Percentiles rank a stretch among this genome's conserved stretches.
Conservation (phyloP, 2,329 filamentous ascomycete genomes). For the Verticillium zaregamsianum region DNA sequence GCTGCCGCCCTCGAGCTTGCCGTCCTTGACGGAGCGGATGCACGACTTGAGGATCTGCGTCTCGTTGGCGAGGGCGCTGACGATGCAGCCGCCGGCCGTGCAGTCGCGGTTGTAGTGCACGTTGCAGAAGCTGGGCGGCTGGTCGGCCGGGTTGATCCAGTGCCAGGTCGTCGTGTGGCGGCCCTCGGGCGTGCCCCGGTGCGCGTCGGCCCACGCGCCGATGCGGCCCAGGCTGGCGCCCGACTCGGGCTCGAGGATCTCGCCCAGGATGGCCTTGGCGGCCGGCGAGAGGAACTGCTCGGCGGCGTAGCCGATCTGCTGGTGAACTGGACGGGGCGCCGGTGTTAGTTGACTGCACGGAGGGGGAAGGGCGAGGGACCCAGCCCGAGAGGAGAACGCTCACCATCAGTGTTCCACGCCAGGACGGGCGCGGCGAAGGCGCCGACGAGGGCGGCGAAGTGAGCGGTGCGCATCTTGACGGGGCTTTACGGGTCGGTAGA, state of each 20-base stretch:
- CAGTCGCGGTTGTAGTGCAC: conserved; percentile 13
- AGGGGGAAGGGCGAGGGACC: not conserved
- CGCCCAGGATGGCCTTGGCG: conserved; percentile 7
- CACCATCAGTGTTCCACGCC: conserved; percentile 3
- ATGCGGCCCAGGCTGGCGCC: conserved; percentile 13
- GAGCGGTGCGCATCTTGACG: conserved; percentile 2
- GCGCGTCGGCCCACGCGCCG: conserved; percentile 13
- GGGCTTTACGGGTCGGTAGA: not conserved
- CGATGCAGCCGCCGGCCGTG: conserved; percentile 11
- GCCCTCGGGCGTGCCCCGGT: conserved; percentile 11
- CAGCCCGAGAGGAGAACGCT: not conserved
- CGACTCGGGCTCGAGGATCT: conserved; percentile 12
- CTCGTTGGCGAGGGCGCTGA: conserved; percentile 13
- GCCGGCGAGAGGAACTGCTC: conserved; percentile 11
- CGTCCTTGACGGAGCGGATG: conserved; percentile 1
- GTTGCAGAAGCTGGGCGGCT: conserved; percentile 11
- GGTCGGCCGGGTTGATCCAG: conserved; percentile 12
- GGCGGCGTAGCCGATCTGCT: conserved; percentile 13
- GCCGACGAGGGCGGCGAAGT: conserved; percentile 1
- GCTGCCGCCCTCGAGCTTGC: conserved; percentile 20
- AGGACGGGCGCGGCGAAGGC: conserved; percentile 1
- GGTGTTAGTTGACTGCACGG: not conserved
- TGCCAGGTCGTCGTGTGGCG: conserved; percentile 13
- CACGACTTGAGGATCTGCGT: conserved; percentile 5
- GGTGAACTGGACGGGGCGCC: conserved; percentile 4